phyloP scores from a whole-genome alignment of 2,329 filamentous ascomycete genomes.

The Parasarocladium wereldwijsianum region DNA sequence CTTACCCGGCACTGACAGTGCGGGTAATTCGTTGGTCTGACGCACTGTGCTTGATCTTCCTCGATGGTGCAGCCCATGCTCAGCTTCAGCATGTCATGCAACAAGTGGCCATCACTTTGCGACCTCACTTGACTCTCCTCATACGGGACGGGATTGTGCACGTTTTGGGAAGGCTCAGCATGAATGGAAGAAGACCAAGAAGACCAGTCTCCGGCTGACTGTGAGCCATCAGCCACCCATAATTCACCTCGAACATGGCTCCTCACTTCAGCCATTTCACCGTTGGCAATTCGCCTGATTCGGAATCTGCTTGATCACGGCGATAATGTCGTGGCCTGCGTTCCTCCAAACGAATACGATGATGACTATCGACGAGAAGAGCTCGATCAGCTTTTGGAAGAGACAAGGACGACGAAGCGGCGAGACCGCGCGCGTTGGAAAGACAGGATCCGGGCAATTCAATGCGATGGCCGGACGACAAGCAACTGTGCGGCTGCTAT shows the following conservation, averaged over 20 bases:
- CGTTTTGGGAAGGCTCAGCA: not conserved
- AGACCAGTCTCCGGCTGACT: constrained; percentile 6
- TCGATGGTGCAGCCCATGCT: too few species aligned
- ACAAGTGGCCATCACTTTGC: not conserved
- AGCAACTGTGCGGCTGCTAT: constrained; percentile 72
- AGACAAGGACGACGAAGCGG: constrained; percentile 40
- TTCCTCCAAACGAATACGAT: constrained; percentile 66
- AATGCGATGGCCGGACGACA: constrained; percentile 46
- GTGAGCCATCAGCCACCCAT: constrained; percentile 37
- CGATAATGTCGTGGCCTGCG: constrained; percentile 75
- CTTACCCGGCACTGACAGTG: not conserved
- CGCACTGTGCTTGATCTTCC: too few species aligned
- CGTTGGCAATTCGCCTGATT: constrained; percentile 69
- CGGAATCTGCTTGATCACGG: constrained; percentile 76
- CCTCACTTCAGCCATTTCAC: constrained; percentile 73
- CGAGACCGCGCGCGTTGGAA: constrained; percentile 66
- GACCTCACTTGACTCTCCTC: not conserved
- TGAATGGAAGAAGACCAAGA: constrained; percentile 2
- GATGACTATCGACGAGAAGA: constrained; percentile 61
- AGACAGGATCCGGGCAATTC: constrained; percentile 54
- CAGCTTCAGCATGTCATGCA: too few species aligned
- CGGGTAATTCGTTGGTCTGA: not conserved
- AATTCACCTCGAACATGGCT: constrained; percentile 83
- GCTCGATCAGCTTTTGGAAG: constrained; percentile 65
- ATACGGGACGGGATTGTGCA: not conserved